phyloP scores from a whole-genome alignment of 2,329 filamentous ascomycete species.

The Pestalotiopsis sp. region DNA sequence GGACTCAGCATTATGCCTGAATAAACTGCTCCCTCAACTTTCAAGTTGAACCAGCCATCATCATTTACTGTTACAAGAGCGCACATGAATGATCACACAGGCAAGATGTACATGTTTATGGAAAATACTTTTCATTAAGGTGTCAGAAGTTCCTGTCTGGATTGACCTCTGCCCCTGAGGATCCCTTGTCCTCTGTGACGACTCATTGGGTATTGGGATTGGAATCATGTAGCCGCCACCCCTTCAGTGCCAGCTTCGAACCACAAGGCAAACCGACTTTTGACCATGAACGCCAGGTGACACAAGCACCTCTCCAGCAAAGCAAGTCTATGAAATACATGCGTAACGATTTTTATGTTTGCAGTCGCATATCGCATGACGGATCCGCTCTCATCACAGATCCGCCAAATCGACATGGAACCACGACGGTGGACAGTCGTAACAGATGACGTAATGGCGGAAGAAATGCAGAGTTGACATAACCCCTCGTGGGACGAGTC shows the following conservation, averaged over 20 bases:
- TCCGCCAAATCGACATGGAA: slow-evolving; percentile 23
- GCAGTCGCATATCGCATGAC: slow-evolving; percentile 22
- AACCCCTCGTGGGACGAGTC: slow-evolving; percentile 23
- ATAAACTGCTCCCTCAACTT: neutral
- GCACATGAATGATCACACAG: neutral
- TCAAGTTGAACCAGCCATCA: too few relatives aligned
- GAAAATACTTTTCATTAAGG: slow-evolving; percentile 30
- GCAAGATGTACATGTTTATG: neutral
- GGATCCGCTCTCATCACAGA: slow-evolving; percentile 17
- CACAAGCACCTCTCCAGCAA: slow-evolving; percentile 29
- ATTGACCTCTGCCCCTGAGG: slow-evolving; percentile 31
- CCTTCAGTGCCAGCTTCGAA: slow-evolving; percentile 34
- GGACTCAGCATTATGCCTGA: neutral
- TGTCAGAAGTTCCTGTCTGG: slow-evolving; percentile 34
- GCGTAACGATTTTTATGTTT: slow-evolving; percentile 25
- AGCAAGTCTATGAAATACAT: slow-evolving; percentile 39
- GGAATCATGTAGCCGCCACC: slow-evolving; percentile 38
- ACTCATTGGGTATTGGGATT: slow-evolving; percentile 35
- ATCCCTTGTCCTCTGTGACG: slow-evolving; percentile 29
- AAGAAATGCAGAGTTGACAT: slow-evolving; percentile 36
- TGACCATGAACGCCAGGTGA: slow-evolving; percentile 38
- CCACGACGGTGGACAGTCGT: slow-evolving; percentile 24
- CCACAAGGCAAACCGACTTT: slow-evolving; percentile 30
- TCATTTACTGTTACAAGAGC: neutral
- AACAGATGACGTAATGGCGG: slow-evolving; percentile 21